Evolutionary conservation across 169 alveolate species (phyloP), one percentile per base, ranked within the genome.

Genomic region (Plasmodium knowlesi): DNA sequence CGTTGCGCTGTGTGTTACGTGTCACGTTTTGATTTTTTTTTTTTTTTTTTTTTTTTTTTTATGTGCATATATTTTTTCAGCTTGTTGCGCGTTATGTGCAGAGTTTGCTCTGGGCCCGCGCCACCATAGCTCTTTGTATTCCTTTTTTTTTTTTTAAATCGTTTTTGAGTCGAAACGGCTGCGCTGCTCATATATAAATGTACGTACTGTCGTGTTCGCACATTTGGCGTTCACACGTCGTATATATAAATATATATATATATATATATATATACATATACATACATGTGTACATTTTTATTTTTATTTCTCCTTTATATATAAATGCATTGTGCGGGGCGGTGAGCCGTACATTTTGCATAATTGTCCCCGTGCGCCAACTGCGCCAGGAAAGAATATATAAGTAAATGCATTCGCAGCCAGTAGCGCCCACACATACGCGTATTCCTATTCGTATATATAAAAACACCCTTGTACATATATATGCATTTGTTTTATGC

Each of bases 151-250:
- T 80, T 71, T 39, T 84, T 67, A 28, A 25, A 22, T 71, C 53
- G 71, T 8, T 39, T 84, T 84, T 70, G 82, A 72, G 92, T 84
- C 83, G 83, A 84, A 70, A 70, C 28, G 43, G 32, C 41, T 83
- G 34, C 32, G 37, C 10, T 41, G 41, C 39, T 25, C 39, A 32
- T 73, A 53, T 22, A 25, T 4, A 78, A 0, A 78, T 54, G 25
- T 30, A 50, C 16, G 32, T 14, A 61, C 32, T 57, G 73, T 3
- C 25, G 25, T 25, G 25, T 19, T 14, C n/a, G 72, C 16, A 41
- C 50, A 41, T 41, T 3, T 6, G 14, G 14, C 12, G 50, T 41
- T 41, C 50, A 41, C 50, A 5, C 50, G 50, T 41, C 57, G 57
- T 46, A 14, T 10, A 81, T 81, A 80, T 80, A 43, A n/a, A 76